These are phyloP conservation scores for Cyclotella sp. DNA, from an alignment of 108 stramenopile genomes.

Conservation along the genomic window DNA sequence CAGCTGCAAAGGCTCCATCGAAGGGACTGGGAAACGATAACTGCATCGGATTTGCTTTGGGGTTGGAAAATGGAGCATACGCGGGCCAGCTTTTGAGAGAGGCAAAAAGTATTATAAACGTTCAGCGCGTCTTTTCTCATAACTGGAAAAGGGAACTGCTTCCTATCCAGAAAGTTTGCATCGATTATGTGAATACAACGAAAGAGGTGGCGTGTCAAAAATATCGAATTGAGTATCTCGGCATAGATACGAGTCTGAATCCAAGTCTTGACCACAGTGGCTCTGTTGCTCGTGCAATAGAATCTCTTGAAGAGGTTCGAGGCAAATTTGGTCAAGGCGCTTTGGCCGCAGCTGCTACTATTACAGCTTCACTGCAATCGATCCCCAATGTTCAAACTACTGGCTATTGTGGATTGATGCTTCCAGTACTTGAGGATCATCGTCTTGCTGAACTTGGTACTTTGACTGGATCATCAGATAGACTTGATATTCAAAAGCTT, in stretches of 20 bases:
- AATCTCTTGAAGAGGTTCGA: slow-evolving; percentile 66
- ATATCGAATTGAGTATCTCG: slow-evolving; percentile 50
- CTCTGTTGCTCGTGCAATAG: slow-evolving; percentile 81
- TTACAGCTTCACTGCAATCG: slow-evolving; percentile 77
- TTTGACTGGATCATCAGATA: neutral
- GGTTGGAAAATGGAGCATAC: slow-evolving; percentile 83
- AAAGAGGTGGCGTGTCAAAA: neutral
- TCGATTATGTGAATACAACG: slow-evolving; percentile 20
- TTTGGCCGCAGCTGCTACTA: slow-evolving; percentile 73
- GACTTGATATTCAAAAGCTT: slow-evolving; percentile 57
- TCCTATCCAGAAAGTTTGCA: slow-evolving; percentile 65
- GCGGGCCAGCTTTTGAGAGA: slow-evolving; percentile 52
- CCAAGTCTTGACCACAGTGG: slow-evolving; percentile 78
- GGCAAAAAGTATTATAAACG: slow-evolving; percentile 54
- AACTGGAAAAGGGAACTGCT: slow-evolving; percentile 52
- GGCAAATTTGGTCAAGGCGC: slow-evolving; percentile 75
- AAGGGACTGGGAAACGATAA: neutral
- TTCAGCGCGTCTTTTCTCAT: slow-evolving; percentile 50
- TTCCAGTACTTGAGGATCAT: slow-evolving; percentile 83
- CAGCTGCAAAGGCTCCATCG: slow-evolving; percentile 61
- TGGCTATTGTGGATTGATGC: slow-evolving; percentile 89
- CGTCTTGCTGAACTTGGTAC: slow-evolving; percentile 68
- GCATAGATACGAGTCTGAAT: slow-evolving; percentile 85
- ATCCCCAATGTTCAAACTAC: slow-evolving; percentile 62
- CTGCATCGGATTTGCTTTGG: slow-evolving; percentile 67